phyloP scores from a whole-genome alignment of 2,329 filamentous ascomycete species.

The Chalaropsis ovoidea region DNA sequence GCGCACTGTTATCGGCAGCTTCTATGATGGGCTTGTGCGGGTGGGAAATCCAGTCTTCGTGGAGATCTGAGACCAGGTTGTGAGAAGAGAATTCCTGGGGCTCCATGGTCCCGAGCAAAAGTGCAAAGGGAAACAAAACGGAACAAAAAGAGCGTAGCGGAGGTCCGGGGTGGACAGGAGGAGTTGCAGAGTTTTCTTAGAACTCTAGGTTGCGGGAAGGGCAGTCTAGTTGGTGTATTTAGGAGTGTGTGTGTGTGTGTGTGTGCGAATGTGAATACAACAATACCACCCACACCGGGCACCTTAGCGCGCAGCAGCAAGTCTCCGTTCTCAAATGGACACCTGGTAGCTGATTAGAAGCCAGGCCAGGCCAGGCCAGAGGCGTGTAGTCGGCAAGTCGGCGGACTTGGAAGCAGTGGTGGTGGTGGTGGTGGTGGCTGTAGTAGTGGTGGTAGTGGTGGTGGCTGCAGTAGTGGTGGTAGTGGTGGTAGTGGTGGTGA shows the following conservation, averaged over 20 bases:
- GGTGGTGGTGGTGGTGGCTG: too few relatives aligned
- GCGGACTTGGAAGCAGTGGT: too few relatives aligned
- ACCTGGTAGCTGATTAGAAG: neutral
- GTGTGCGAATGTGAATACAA: too few relatives aligned
- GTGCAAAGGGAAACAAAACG: neutral
- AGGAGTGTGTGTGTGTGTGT: too few relatives aligned
- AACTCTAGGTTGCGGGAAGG: neutral
- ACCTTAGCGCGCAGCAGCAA: too few relatives aligned
- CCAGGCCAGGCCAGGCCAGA: too few relatives aligned
- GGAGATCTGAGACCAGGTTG: neutral
- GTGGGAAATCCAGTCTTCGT: neutral
- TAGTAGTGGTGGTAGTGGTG: too few relatives aligned
- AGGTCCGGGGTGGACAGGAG: neutral
- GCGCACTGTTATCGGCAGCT: neutral
- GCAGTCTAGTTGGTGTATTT: too few relatives aligned
- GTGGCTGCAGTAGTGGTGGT: too few relatives aligned
- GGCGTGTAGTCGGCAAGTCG: too few relatives aligned
- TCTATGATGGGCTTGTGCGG: neutral
- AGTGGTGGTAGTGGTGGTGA: too few relatives aligned
- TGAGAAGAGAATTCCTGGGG: neutral
- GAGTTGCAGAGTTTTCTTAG: neutral
- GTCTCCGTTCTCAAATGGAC: neutral
- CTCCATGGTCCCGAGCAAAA: neutral
- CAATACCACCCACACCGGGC: too few relatives aligned
- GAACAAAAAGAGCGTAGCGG: neutral